Evolutionary conservation across 371 early-diverging fungal genomes (phyloP).

Genomic region (Apophysomyces sp.): DNA sequence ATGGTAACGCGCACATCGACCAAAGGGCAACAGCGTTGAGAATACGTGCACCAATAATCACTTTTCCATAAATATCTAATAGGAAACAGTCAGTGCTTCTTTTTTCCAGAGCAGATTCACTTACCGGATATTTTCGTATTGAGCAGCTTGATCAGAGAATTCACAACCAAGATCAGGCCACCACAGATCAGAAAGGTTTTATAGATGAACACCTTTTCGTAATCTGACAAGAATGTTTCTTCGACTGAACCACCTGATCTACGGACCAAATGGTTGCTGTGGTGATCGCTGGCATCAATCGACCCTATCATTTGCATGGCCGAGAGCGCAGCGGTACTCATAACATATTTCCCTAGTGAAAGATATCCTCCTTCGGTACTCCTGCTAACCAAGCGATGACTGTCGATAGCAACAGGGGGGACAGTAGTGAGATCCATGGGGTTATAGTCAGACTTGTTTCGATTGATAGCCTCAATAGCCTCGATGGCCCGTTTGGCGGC

Average conservation of each 20-base stretch:
- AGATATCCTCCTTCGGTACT: slow-evolving; percentile 9
- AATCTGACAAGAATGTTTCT: slow-evolving; percentile 20
- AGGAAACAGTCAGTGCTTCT: background rate
- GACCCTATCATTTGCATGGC: slow-evolving; percentile 11
- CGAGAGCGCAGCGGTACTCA: slow-evolving; percentile 9
- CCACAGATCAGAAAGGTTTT: slow-evolving; percentile 49
- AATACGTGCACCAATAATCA: slow-evolving; percentile 43
- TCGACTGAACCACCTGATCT: slow-evolving; percentile 15
- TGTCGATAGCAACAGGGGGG: background rate
- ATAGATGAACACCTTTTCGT: slow-evolving; percentile 43
- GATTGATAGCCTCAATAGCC: slow-evolving; percentile 12
- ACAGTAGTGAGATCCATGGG: slow-evolving; percentile 1
- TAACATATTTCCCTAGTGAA: slow-evolving; percentile 8
- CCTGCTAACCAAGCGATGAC: background rate
- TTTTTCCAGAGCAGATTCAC: background rate
- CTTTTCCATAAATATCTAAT: slow-evolving; percentile 44
- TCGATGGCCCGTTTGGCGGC: slow-evolving; percentile 10
- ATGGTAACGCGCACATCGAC: slow-evolving; percentile 51
- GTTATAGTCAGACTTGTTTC: background rate
- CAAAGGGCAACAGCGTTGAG: slow-evolving; percentile 41
- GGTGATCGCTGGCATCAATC: background rate
- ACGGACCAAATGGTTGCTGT: slow-evolving; percentile 8
- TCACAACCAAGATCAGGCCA: slow-evolving; percentile 42
- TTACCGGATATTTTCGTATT: slow-evolving; percentile 45
- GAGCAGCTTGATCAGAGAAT: slow-evolving; percentile 47